These are phyloP conservation scores for Oryza coarctata DNA, from an alignment of 176 grass and related monocot genomes.

Conservation along the genomic window DNA sequence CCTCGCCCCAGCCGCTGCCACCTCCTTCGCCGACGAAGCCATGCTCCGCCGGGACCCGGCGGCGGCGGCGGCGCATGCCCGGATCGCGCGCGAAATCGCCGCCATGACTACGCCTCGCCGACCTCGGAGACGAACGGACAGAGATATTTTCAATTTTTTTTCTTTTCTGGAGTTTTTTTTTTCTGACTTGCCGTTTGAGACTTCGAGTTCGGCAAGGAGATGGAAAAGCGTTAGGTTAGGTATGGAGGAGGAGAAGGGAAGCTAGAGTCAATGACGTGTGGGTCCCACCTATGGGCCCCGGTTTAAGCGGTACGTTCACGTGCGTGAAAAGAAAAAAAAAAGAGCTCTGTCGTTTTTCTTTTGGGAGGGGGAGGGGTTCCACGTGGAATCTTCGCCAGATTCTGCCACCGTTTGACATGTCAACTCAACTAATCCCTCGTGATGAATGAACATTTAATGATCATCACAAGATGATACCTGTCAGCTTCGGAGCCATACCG, in stretches of 20 bases:
- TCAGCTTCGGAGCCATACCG: no score
- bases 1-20: background rate
- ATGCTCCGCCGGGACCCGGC: conserved; percentile 20
- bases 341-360: background rate
- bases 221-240: background rate
- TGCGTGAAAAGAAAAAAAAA: background rate
- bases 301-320: background rate
- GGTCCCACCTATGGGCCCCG: background rate
- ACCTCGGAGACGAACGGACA: background rate
- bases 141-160: conserved; percentile 21
- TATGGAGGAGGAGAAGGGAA: background rate
- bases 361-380: background rate
- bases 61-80: conserved; percentile 1
- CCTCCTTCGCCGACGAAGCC: conserved; percentile 22
- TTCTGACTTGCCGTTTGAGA: background rate
- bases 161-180: background rate
- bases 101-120: conserved; percentile 39
- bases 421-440: background rate
- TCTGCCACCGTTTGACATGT: background rate
- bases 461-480: no score
- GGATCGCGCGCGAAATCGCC: conserved; percentile 48
- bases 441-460: no score
- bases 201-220: conserved; percentile 12
- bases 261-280: conserved; percentile 12
- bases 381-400: conserved; percentile 3